phyloP scores from a whole-genome alignment of 2,329 filamentous ascomycete genomes.

The Penicillium thymicola region DNA sequence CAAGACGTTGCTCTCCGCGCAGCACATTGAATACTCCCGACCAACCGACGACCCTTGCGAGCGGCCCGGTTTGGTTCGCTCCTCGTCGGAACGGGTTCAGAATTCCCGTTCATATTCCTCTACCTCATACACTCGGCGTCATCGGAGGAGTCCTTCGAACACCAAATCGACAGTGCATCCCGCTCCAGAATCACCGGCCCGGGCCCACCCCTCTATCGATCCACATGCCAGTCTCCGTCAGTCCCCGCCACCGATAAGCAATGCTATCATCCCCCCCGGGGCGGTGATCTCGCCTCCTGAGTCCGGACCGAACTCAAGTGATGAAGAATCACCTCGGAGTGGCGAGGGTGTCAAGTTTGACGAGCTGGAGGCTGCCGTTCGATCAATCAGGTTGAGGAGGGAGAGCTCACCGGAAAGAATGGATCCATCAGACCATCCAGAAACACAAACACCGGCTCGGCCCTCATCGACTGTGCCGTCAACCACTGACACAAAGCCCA shows the following conservation, averaged over 20 bases:
- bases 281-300: constrained; percentile 90
- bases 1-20: constrained; percentile 56
- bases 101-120: constrained; percentile 58
- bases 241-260: constrained; percentile 77
- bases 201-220: constrained; percentile 29
- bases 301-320: constrained; percentile 74
- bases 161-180: constrained; percentile 34
- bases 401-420: constrained; percentile 32
- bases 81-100: constrained; percentile 40
- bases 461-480: constrained; percentile 31
- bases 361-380: constrained; percentile 78
- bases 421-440: constrained; percentile 11
- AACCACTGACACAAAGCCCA: neutral
- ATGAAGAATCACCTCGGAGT: constrained; percentile 58
- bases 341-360: constrained; percentile 49
- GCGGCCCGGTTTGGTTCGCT: constrained; percentile 20
- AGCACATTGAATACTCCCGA: constrained; percentile 50
- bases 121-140: constrained; percentile 59
- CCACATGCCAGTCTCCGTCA: constrained; percentile 66
- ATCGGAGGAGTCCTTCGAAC: constrained; percentile 57
- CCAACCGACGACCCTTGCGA: constrained; percentile 29
- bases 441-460: constrained; percentile 8
- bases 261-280: constrained; percentile 73
- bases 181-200: constrained; percentile 26
- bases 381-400: constrained; percentile 60